A percentile compares a stretch with the other conserved stretches of the same genome.
Evolutionary conservation across 2,329 filamentous ascomycete genomes (phyloP).

Genomic region (Fusarium sororula): DNA sequence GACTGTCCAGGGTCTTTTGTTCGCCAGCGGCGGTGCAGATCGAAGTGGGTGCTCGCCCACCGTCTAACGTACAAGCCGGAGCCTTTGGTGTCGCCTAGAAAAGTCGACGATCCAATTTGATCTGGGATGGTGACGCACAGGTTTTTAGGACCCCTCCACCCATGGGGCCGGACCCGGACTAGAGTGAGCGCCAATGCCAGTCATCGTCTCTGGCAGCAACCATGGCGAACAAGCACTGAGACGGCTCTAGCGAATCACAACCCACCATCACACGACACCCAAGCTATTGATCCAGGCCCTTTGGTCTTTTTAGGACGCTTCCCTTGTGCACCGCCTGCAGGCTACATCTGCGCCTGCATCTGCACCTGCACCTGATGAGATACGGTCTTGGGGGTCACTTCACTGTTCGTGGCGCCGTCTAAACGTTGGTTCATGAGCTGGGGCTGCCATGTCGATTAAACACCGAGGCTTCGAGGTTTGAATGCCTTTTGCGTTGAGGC

Average conservation of each 20-base stretch:
- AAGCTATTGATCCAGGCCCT: slow-evolving; percentile 28
- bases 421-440: not conserved
- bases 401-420: slow-evolving; percentile 15
- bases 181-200: slow-evolving; percentile 44
- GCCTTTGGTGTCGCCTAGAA: slow-evolving; percentile 21
- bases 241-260: slow-evolving; percentile 9
- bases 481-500: slow-evolving; percentile 21
- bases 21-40: slow-evolving; percentile 35
- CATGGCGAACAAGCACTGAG: slow-evolving; percentile 21
- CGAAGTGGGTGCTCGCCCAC: slow-evolving; percentile 26
- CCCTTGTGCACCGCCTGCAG: slow-evolving; percentile 5
- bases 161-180: slow-evolving; percentile 39
- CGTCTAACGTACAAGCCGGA: slow-evolving; percentile 5
- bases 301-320: not conserved
- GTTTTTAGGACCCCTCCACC: slow-evolving; percentile 39
- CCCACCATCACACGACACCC: not conserved
- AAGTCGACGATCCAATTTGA: slow-evolving; percentile 43
- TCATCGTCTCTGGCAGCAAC: slow-evolving; percentile 42
- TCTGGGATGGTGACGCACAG: slow-evolving; percentile 45
- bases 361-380: slow-evolving; percentile 34
- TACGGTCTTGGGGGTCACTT: slow-evolving; percentile 17
- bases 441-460: slow-evolving; percentile 9
- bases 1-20: slow-evolving; percentile 30
- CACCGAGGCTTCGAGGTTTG: slow-evolving; percentile 12
- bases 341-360: slow-evolving; percentile 22